Evolutionary conservation across 164 flowering plant species (phyloP).

Genomic region (Akebia trifoliata): DNA sequence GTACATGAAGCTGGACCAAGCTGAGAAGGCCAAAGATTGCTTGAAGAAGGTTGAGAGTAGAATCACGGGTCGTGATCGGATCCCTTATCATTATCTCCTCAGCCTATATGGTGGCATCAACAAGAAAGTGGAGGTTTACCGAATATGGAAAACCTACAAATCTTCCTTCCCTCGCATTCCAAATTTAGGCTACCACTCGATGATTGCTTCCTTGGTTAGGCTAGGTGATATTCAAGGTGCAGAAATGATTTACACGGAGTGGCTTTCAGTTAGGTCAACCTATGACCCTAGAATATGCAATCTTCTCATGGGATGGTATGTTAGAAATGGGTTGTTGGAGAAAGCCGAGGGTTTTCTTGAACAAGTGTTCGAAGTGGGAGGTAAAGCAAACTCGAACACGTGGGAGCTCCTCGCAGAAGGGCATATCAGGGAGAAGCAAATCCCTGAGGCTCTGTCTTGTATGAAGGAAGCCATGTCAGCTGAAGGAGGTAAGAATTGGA

Average conservation of each 20-base stretch:
- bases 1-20: slow-evolving; percentile 53
- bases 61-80: slow-evolving; percentile 61
- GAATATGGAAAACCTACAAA: slow-evolving; percentile 72
- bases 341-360: slow-evolving; percentile 53
- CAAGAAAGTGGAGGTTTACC: slow-evolving; percentile 59
- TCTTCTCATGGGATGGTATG: slow-evolving; percentile 57
- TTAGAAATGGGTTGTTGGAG: slow-evolving; percentile 43
- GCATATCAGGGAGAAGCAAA: slow-evolving; percentile 36
- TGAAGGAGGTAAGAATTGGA: slow-evolving; percentile 49
- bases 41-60: slow-evolving; percentile 60
- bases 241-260: slow-evolving; percentile 60
- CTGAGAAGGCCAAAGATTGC: slow-evolving; percentile 60
- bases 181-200: slow-evolving; percentile 65
- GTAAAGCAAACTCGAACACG: slow-evolving; percentile 57
- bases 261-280: slow-evolving; percentile 47
- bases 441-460: slow-evolving; percentile 62
- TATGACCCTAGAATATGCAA: slow-evolving; percentile 73
- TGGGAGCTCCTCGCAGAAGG: slow-evolving; percentile 81
- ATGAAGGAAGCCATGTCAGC: slow-evolving; percentile 47
- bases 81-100: slow-evolving; percentile 73
- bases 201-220: slow-evolving; percentile 58
- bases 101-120: slow-evolving; percentile 66
- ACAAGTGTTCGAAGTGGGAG: slow-evolving; percentile 53
- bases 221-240: slow-evolving; percentile 67
- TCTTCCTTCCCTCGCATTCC: slow-evolving; percentile 55